Percentiles rank a stretch among this genome's conserved stretches.
Conservation (phyloP, 768 basidiomycete genomes). For the Pisolithus marmoratus region DNA sequence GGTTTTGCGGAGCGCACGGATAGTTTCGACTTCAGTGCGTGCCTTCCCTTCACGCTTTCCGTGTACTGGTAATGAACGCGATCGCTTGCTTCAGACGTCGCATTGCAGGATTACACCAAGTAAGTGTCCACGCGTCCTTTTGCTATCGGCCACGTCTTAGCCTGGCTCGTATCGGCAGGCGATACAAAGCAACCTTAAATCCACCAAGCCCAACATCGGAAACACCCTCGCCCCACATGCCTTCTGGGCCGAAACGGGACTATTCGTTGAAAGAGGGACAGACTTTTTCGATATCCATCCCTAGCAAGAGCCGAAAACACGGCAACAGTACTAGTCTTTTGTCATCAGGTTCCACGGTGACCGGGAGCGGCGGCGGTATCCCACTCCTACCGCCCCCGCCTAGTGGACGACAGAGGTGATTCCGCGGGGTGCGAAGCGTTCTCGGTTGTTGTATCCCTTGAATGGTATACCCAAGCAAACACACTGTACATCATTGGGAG, state of each 20-base stretch:
- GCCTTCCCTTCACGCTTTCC: background rate
- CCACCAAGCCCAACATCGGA: conserved; percentile 39
- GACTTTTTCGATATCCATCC: conserved; percentile 88
- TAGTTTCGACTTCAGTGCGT: conserved; percentile 88
- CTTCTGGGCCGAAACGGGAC: conserved; percentile 83
- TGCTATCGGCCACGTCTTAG: background rate
- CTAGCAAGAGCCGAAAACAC: conserved; percentile 56
- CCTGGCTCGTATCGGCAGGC: conserved; percentile 32
- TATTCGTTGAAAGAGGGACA: conserved; percentile 93
- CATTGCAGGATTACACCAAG: conserved; percentile 84
- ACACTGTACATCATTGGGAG: too few species aligned
- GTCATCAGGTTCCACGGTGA: conserved; percentile 22
- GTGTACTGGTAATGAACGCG: conserved; percentile 5
- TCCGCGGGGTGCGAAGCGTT: background rate
- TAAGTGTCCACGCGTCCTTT: conserved; percentile 20
- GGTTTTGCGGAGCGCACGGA: conserved; percentile 86
- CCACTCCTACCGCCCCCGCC: conserved; percentile 86
- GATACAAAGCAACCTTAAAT: conserved; percentile 58
- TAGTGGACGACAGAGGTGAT: conserved; percentile 40
- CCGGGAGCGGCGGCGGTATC: conserved; percentile 35
- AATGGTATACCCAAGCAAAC: too few species aligned
- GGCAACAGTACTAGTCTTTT: conserved; percentile 34
- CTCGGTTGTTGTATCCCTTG: background rate
- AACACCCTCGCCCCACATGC: conserved; percentile 59
- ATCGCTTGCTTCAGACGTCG: conserved; percentile 51